Percentiles rank a stretch among this genome's conserved stretches.
Evolutionary conservation across 768 basidiomycete genomes (phyloP).

Genomic region (Trametes maxima): DNA sequence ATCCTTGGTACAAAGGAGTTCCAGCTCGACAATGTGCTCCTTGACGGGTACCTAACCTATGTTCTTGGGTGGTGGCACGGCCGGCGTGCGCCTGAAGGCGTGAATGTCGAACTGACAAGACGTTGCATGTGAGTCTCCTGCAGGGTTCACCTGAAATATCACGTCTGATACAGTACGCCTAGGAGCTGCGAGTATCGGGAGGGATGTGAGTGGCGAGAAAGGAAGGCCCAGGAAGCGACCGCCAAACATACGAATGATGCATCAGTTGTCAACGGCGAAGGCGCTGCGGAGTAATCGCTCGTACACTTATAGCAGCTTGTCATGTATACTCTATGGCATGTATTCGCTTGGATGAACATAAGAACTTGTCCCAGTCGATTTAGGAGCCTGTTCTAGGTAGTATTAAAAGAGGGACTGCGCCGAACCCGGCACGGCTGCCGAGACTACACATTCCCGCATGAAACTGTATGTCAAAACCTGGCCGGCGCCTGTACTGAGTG

Average conservation of each 20-base stretch:
- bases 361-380: no score
- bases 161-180: slow-evolving; percentile 5
- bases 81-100: slow-evolving; percentile 67
- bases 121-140: slow-evolving; percentile 64
- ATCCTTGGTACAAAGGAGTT: slow-evolving; percentile 74
- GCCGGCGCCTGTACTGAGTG: no score
- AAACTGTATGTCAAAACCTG: no score
- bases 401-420: no score
- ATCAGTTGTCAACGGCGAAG: background rate
- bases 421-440: no score
- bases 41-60: slow-evolving; percentile 55
- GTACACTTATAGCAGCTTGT: background rate
- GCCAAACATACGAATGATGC: background rate
- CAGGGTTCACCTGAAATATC: background rate
- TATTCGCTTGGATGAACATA: background rate
- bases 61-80: slow-evolving; percentile 81
- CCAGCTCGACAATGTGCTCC: slow-evolving; percentile 48
- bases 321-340: background rate
- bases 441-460: no score
- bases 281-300: background rate
- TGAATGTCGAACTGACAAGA: slow-evolving; percentile 55
- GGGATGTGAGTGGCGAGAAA: slow-evolving; percentile 79
- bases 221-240: slow-evolving; percentile 48
- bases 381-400: no score
- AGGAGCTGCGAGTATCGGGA: slow-evolving; percentile 74